phyloP scores from a whole-genome alignment of 179 eudicot species.

The Spergularia azorica region DNA sequence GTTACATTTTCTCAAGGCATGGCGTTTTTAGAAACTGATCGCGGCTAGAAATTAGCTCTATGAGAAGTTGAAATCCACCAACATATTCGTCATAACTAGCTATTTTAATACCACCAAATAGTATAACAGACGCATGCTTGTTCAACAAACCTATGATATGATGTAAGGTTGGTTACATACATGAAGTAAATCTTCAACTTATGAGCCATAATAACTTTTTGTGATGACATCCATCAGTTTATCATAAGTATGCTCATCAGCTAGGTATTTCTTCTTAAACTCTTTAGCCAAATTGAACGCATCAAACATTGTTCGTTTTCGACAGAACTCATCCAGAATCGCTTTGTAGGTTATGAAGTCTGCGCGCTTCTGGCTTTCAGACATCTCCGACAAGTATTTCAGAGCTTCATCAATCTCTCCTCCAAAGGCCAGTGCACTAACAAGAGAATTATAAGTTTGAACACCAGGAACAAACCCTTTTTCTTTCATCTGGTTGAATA shows the following conservation, averaged over 20 bases:
- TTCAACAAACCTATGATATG: neutral
- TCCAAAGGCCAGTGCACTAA: slow-evolving; percentile 64
- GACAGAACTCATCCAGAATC: slow-evolving; percentile 59
- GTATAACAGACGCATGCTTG: too few relatives aligned
- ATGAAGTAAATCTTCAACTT: neutral
- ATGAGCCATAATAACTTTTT: neutral
- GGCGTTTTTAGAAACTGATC: too few relatives aligned
- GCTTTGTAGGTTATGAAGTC: slow-evolving; percentile 77
- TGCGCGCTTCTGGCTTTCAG: slow-evolving; percentile 38
- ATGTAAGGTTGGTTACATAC: neutral
- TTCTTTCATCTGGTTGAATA: slow-evolving; percentile 60
- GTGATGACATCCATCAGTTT: slow-evolving; percentile 34
- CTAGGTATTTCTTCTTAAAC: slow-evolving; percentile 47
- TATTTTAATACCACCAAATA: too few relatives aligned
- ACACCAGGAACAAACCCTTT: slow-evolving; percentile 66
- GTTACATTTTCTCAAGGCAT: too few relatives aligned
- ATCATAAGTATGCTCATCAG: slow-evolving; percentile 46
- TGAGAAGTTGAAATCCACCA: too few relatives aligned
- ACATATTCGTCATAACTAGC: too few relatives aligned
- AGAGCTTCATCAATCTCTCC: slow-evolving; percentile 75
- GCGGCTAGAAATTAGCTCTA: too few relatives aligned
- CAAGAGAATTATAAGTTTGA: slow-evolving; percentile 75
- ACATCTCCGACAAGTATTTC: slow-evolving; percentile 68
- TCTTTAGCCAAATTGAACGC: slow-evolving; percentile 56
- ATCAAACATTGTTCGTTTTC: slow-evolving; percentile 43